Percentiles rank a stretch among this genome's conserved stretches.
These are phyloP conservation scores for Naganishia friedmannii DNA, from an alignment of 768 basidiomycete genomes.

Conservation along the genomic window DNA sequence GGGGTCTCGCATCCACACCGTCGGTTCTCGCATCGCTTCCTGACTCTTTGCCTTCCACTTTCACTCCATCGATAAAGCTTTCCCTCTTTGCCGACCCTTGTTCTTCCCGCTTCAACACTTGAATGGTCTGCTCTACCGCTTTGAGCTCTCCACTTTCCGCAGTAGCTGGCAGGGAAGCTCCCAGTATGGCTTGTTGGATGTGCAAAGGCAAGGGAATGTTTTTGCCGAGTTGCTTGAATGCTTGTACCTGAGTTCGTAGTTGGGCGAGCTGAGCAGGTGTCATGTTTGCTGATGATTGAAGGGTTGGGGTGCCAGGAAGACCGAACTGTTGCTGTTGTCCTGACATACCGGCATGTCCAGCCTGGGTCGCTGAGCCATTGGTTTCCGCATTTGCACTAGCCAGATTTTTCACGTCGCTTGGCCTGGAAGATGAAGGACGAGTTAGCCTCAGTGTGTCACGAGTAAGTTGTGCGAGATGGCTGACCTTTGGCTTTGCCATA, in stretches of 20 bases:
- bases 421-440: not conserved
- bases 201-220: constrained; percentile 48
- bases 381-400: not conserved
- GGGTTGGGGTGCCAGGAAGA: constrained; percentile 5
- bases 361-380: not conserved
- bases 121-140: constrained; percentile 47
- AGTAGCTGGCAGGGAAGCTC: constrained; percentile 35
- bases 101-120: constrained; percentile 39
- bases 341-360: not conserved
- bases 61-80: constrained; percentile 8
- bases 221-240: constrained; percentile 46
- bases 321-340: not conserved
- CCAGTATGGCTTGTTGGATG: constrained; percentile 47
- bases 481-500: constrained; percentile 23
- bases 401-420: not conserved
- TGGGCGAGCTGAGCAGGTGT: constrained; percentile 51
- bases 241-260: constrained; percentile 49
- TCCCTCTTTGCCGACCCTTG: constrained; percentile 1
- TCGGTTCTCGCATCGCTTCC: constrained; percentile 30
- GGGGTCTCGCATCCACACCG: not conserved
- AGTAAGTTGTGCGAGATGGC: not conserved
- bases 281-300: constrained; percentile 38
- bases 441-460: not conserved
- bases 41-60: no score
- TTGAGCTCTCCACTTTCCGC: constrained; percentile 35